phyloP scores from a whole-genome alignment of 2,329 filamentous ascomycete genomes.

The Diaporthe citrichinensis region DNA sequence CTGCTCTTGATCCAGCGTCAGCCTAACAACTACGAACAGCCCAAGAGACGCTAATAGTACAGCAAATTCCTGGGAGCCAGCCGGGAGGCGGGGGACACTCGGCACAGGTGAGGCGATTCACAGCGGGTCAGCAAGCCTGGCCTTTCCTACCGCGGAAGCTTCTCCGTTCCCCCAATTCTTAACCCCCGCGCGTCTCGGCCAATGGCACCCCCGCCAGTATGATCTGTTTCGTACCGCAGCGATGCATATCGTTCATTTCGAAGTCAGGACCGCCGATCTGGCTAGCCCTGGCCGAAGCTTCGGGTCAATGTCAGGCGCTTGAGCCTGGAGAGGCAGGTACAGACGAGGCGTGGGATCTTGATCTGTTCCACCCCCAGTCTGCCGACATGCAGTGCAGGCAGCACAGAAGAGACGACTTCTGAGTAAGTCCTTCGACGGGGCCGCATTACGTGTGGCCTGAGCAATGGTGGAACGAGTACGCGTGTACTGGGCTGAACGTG shows the following conservation, averaged over 20 bases:
- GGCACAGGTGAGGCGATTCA: slow-evolving; percentile 13
- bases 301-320: neutral
- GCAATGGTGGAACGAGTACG: slow-evolving; percentile 7
- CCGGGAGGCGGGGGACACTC: neutral
- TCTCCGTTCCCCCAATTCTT: slow-evolving; percentile 5
- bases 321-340: slow-evolving; percentile 24
- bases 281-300: neutral
- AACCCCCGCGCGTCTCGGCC: neutral
- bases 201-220: neutral
- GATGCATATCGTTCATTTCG: slow-evolving; percentile 4
- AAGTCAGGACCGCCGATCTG: neutral
- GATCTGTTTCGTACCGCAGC: neutral
- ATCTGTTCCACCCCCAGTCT: neutral
- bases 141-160: slow-evolving; percentile 33
- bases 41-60: neutral
- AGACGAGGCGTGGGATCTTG: slow-evolving; percentile 14
- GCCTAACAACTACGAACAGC: neutral
- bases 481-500: neutral
- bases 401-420: neutral
- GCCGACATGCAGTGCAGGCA: neutral
- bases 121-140: neutral
- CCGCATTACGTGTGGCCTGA: neutral
- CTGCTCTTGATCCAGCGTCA: neutral
- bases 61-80: neutral
- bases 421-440: neutral